Evolutionary conservation across 1,284 basidiomycete genomes (phyloP).

Genomic region (Fistulinella cinereoalba): DNA sequence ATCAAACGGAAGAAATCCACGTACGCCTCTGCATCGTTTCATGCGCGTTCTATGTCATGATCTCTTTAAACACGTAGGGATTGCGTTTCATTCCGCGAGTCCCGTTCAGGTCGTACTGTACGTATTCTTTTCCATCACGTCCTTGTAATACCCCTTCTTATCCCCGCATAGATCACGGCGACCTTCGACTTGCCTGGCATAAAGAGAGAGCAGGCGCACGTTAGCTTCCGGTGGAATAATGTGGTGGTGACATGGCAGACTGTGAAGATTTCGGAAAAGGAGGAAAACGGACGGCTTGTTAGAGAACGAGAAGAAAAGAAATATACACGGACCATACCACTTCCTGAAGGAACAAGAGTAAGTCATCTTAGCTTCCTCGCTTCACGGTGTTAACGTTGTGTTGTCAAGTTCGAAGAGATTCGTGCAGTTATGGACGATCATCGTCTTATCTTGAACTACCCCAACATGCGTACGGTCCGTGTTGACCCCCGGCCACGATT

Average conservation of each 20-base stretch:
- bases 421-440: conserved; percentile 58
- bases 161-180: conserved; percentile 37
- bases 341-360: conserved; percentile 50
- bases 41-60: conserved; percentile 11
- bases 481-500: conserved; percentile 39
- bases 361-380: conserved; percentile 1
- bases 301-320: conserved; percentile 59
- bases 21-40: conserved; percentile 37
- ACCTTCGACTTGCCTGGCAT: conserved; percentile 64
- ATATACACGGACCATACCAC: conserved; percentile 45
- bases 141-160: conserved; percentile 21
- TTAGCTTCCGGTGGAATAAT: conserved; percentile 61
- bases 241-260: conserved; percentile 68
- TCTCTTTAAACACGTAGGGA: conserved; percentile 15
- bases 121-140: conserved; percentile 16
- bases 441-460: conserved; percentile 59
- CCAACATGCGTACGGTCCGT: conserved; percentile 57
- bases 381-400: conserved; percentile 3
- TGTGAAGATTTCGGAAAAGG: conserved; percentile 54
- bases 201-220: conserved; percentile 67
- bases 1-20: conserved; percentile 56
- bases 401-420: conserved; percentile 62
- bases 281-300: conserved; percentile 56
- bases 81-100: conserved; percentile 64
- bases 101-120: conserved; percentile 60